phyloP scores from a whole-genome alignment of 345 rosid species.

The Lepidium didymum region DNA sequence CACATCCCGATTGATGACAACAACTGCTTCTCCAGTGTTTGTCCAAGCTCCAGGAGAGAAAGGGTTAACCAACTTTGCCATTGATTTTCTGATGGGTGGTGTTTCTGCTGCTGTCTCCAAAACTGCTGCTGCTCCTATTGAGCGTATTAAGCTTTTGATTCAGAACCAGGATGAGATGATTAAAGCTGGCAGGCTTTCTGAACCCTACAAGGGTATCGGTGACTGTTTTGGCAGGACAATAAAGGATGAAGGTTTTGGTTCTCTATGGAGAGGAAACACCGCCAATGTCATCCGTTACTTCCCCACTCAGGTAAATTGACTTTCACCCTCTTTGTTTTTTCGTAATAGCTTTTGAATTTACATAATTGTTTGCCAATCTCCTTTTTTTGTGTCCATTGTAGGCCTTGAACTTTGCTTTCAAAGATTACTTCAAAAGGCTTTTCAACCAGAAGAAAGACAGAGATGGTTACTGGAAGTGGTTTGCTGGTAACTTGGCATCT shows the following conservation, averaged over 20 bases:
- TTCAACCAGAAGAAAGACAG: slow-evolving; percentile 81
- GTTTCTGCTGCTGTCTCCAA: slow-evolving; percentile 79
- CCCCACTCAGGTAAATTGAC: slow-evolving; percentile 61
- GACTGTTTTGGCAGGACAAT: slow-evolving; percentile 65
- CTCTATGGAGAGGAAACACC: slow-evolving; percentile 87
- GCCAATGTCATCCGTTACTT: slow-evolving; percentile 87
- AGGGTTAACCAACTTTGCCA: slow-evolving; percentile 48
- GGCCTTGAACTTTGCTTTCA: slow-evolving; percentile 93
- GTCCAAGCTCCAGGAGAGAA: slow-evolving; percentile 69
- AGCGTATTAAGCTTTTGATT: slow-evolving; percentile 75
- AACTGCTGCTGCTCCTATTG: slow-evolving; percentile 86
- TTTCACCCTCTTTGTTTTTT: background rate
- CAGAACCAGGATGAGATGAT: slow-evolving; percentile 91
- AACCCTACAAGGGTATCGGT: slow-evolving; percentile 81
- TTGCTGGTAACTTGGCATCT: slow-evolving; percentile 81
- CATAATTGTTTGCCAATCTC: background rate
- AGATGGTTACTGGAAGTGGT: slow-evolving; percentile 88
- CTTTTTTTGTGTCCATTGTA: slow-evolving; percentile 7
- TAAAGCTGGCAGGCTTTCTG: slow-evolving; percentile 63
- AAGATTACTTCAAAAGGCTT: slow-evolving; percentile 75
- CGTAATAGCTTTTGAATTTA: background rate
- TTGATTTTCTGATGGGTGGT: slow-evolving; percentile 78
- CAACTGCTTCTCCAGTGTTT: slow-evolving; percentile 42
- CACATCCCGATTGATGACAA: slow-evolving; percentile 26
- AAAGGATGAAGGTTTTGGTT: slow-evolving; percentile 47